Evolutionary conservation across 2,329 filamentous ascomycete genomes (phyloP).

Genomic region (Cercospora berteroae): DNA sequence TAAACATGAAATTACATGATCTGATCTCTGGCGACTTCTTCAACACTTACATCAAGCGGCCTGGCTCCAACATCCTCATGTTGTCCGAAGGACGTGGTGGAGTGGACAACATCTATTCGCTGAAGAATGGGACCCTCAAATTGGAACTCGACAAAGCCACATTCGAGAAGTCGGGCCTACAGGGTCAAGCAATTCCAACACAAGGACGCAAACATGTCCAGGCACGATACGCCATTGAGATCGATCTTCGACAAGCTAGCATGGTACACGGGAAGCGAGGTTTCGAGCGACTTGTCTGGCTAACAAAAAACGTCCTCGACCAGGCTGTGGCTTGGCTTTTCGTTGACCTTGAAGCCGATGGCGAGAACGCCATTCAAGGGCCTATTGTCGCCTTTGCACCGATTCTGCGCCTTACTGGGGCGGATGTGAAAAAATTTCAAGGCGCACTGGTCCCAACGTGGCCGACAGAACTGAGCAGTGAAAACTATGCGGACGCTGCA

Average conservation of each 20-base stretch:
- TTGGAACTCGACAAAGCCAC: conserved; percentile 77
- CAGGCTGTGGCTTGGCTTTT: conserved; percentile 74
- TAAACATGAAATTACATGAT: conserved; percentile 70
- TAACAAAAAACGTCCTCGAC: conserved; percentile 73
- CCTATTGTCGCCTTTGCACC: conserved; percentile 37
- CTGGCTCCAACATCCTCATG: conserved; percentile 64
- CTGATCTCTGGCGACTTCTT: conserved; percentile 76
- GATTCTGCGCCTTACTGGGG: conserved; percentile 29
- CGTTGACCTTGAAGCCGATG: conserved; percentile 54
- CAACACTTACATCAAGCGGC: conserved; percentile 71
- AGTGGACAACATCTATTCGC: conserved; percentile 65
- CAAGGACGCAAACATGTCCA: conserved; percentile 63
- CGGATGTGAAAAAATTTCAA: conserved; percentile 29
- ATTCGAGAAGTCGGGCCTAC: conserved; percentile 79
- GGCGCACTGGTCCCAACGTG: conserved; percentile 36
- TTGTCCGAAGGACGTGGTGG: conserved; percentile 73
- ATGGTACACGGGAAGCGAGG: conserved; percentile 83
- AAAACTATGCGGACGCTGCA: conserved; percentile 61
- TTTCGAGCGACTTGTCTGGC: conserved; percentile 75
- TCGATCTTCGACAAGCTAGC: conserved; percentile 68
- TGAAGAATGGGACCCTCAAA: conserved; percentile 69
- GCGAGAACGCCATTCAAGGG: background rate
- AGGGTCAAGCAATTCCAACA: conserved; percentile 63
- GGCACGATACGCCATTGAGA: conserved; percentile 71
- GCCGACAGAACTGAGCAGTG: conserved; percentile 37